Evolutionary conservation across 495 filamentous ascomycete genomes (phyloP), one percentile per base, ranked within the genome.

Genomic region (Corynascus novoguineensis): DNA sequence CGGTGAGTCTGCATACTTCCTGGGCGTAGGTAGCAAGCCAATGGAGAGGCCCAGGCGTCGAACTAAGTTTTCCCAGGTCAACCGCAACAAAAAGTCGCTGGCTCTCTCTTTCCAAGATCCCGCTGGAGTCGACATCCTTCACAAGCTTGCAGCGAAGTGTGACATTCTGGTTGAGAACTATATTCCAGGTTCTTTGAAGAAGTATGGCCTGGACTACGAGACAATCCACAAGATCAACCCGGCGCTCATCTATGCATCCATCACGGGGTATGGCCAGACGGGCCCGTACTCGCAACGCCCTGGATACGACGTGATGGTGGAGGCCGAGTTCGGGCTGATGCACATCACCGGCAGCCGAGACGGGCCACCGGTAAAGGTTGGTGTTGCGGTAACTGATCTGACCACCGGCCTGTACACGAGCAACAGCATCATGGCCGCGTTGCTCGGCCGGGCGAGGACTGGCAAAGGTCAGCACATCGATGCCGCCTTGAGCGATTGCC

Each of bases 271-370:
- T 55, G 93, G 93, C 4, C 93, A 98, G 69, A 96, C 88, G 2
- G 93, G 93, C 0, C 95, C 95, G 0, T 96, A 96, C 70, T 85
- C 86, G 17, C 82, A 84, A 45, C 81, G 95, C 7, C 90, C 93
- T 9, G 93, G 93, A 11, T 98, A 98, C 75, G 93, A 98, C 71
- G 95, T 98, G 55, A 97, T 98, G 91, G 95, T 98, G 0, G 93
- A 98, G 72, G 95, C 92, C 40, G 93, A 97, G 70, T 90, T 98
- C 76, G 93, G 93, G 5, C 67, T 98, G 53, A 98, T 98, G 93
- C 95, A 98, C 68, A 97, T 98, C 53, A 98, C 93, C 0, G 93
- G 93, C 11, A 77, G 78, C 40, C 75, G 89, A 61, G 89, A 95
- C 55, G 90, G 93, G 0, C 88, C 90, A 2, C 95, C 95, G 0